Conservation (phyloP, 129 eudicot species). For the Silybum marianum region DNA sequence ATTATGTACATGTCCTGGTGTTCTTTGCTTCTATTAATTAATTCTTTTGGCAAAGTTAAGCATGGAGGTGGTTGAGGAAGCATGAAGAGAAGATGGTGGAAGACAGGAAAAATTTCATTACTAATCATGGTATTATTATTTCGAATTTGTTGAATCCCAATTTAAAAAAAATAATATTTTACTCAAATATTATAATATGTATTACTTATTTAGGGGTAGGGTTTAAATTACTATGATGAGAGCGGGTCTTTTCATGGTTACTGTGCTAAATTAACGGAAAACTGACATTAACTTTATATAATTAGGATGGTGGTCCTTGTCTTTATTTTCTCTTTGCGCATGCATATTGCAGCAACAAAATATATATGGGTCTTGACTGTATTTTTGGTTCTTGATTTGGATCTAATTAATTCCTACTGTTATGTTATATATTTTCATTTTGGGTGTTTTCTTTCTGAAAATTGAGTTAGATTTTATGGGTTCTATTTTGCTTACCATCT, state of each 20-base stretch:
- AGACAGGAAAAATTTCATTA: background rate
- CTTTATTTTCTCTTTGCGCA: constrained; percentile 24
- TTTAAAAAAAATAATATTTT: constrained; percentile 17
- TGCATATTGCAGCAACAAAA: constrained; percentile 17
- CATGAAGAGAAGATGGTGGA: constrained; percentile 7
- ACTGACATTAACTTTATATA: constrained; percentile 25
- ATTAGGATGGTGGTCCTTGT: constrained; percentile 29
- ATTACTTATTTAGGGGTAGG: constrained; percentile 28
- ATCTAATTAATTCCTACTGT: background rate
- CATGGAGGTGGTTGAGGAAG: background rate
- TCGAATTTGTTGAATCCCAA: constrained; percentile 31
- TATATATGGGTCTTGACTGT: constrained; percentile 18
- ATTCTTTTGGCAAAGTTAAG: background rate
- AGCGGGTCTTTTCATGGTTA: constrained; percentile 33
- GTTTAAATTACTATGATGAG: constrained; percentile 19
- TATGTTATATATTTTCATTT: background rate
- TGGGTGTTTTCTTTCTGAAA: constrained; percentile 10
- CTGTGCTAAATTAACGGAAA: constrained; percentile 35
- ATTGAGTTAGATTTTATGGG: background rate
- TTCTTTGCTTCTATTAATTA: background rate
- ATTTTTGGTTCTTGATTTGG: constrained; percentile 16
- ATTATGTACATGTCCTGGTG: background rate
- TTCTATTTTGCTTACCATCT: background rate
- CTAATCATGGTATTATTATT: constrained; percentile 8
- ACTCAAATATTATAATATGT: background rate